A percentile compares a stretch with the other conserved stretches of the same genome.
phyloP scores from a whole-genome alignment of 1,139 yeast genomes.

The Blastobotrys apis region DNA sequence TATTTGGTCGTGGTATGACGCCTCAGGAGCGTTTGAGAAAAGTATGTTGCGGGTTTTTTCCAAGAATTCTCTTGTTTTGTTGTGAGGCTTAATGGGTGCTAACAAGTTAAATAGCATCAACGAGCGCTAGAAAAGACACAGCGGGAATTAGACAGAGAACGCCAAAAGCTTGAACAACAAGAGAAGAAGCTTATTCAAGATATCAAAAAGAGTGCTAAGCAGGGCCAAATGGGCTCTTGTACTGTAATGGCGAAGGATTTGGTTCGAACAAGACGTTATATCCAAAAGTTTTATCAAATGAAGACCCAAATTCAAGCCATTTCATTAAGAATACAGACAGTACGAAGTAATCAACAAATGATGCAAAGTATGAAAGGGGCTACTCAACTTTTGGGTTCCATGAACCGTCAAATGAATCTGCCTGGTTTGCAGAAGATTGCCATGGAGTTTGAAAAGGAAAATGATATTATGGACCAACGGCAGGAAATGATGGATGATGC shows the following conservation, averaged over 20 bases:
- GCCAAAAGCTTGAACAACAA: conserved; percentile 78
- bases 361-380: conserved; percentile 93
- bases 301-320: conserved; percentile 94
- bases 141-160: conserved; percentile 85
- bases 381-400: conserved; percentile 72
- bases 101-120: conserved; percentile 52
- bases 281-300: conserved; percentile 88
- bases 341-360: conserved; percentile 93
- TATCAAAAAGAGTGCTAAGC: conserved; percentile 86
- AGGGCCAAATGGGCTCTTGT: conserved; percentile 82
- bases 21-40: conserved; percentile 93
- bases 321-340: conserved; percentile 83
- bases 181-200: conserved; percentile 83
- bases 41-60: too few relatives aligned
- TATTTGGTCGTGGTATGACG: conserved; percentile 86
- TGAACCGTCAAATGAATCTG: conserved; percentile 86
- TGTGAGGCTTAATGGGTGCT: neutral
- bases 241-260: conserved; percentile 94
- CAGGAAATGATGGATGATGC: conserved; percentile 99
- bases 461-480: conserved; percentile 96
- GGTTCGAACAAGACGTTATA: conserved; percentile 74
- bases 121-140: conserved; percentile 91
- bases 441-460: conserved; percentile 91
- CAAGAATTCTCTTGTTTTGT: too few relatives aligned
- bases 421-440: conserved; percentile 87